Evolutionary conservation across 2,329 filamentous ascomycete genomes (phyloP).

Genomic region (Pseudogymnoascus sp.): DNA sequence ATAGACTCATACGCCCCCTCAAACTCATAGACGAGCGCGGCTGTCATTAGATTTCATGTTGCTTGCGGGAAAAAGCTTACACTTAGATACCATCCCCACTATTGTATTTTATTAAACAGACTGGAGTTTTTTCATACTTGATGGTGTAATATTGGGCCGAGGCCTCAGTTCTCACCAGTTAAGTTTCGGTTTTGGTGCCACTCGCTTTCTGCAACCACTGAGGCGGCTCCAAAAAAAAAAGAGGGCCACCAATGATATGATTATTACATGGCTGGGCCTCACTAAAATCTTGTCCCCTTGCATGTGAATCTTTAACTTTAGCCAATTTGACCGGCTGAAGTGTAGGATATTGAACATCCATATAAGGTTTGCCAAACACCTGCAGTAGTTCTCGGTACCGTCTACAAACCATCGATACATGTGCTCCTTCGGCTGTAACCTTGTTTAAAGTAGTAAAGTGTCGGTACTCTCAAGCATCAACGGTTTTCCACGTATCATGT

Average conservation of each 20-base stretch:
- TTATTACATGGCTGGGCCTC: background rate
- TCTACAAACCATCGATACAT: background rate
- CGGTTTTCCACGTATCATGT: background rate
- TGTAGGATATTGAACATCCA: background rate
- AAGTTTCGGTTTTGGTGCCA: background rate
- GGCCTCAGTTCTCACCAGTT: background rate
- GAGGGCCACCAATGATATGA: background rate
- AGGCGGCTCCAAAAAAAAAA: background rate
- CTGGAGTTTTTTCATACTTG: background rate
- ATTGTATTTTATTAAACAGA: background rate
- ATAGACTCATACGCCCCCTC: background rate
- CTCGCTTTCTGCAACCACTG: background rate
- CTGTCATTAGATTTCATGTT: background rate
- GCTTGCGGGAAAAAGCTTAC: background rate
- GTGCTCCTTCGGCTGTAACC: background rate
- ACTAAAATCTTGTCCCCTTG: background rate
- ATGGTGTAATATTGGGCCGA: background rate
- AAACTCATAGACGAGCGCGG: background rate
- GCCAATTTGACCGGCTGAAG: background rate
- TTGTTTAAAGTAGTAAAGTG: background rate
- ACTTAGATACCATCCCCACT: background rate
- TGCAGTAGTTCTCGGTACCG: background rate
- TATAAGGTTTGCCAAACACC: background rate
- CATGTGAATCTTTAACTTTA: background rate
- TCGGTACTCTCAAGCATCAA: background rate